Evolutionary conservation across 768 basidiomycete genomes (phyloP).

Genomic region (Paxillus rubicundulus): DNA sequence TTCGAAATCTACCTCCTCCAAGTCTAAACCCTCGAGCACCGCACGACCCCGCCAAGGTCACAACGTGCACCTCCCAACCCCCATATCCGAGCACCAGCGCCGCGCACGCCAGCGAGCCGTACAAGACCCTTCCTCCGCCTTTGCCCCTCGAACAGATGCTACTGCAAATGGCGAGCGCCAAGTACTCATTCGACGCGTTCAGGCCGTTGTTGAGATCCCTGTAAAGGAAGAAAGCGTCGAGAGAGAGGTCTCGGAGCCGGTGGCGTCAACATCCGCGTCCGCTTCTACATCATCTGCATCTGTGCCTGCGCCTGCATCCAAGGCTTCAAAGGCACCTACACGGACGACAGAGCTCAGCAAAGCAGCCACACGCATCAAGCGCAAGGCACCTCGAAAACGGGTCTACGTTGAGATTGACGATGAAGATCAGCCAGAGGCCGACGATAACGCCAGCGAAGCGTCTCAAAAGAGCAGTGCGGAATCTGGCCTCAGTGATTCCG

Average conservation of each 20-base stretch:
- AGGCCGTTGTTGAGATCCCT: conserved; percentile 53
- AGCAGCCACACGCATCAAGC: conserved; percentile 14
- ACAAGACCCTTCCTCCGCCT: conserved; percentile 3
- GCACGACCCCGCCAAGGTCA: conserved; percentile 11
- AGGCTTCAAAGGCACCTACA: conserved; percentile 9
- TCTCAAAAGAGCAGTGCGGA: conserved; percentile 11
- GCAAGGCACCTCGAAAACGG: conserved; percentile 23
- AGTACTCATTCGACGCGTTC: conserved; percentile 58
- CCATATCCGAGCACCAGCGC: conserved; percentile 30
- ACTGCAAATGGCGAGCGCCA: conserved; percentile 17
- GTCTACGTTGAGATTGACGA: conserved; percentile 34
- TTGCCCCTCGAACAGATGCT: conserved; percentile 5
- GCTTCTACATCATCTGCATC: conserved; percentile 15
- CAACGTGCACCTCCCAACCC: conserved; percentile 27
- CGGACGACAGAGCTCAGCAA: conserved; percentile 3
- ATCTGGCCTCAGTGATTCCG: conserved; percentile 22
- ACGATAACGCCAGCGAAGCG: conserved; percentile 12
- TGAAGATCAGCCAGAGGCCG: conserved; percentile 14
- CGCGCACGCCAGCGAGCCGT: conserved; percentile 19
- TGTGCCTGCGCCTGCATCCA: conserved; percentile 4
- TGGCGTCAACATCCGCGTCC: conserved; percentile 3
- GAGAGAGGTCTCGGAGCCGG: conserved; percentile 28
- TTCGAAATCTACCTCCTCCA: conserved; percentile 28
- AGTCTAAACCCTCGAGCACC: conserved; percentile 23
- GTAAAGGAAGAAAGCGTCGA: conserved; percentile 63